Evolutionary conservation across 1,284 basidiomycete genomes (phyloP), one percentile per base, ranked within the genome.

Genomic region (Kwoniella shivajii): DNA sequence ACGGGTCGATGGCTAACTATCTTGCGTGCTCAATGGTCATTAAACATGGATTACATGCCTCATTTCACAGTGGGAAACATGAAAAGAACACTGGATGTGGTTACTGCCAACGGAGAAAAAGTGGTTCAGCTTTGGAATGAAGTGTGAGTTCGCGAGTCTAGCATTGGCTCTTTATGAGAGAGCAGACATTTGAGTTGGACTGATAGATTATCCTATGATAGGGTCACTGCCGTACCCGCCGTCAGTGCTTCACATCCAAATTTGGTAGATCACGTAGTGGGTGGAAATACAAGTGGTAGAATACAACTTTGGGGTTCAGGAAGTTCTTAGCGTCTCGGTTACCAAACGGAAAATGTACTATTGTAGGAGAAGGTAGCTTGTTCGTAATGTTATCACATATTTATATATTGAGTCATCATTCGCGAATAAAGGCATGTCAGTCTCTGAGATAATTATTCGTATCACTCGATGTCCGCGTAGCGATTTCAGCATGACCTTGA

Each of bases 51-150:
- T n/a, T 72, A 72, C 51, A 66, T 71, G 46, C 78, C 79, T 0
- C 77, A 80, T 60, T 77, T 80, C 56, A 76, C 75, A 2, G 74
- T 77, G 11, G 80, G 80, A 16, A 77, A 79, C 66, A 81, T 82
- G 80, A 76, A 78, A 59, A 71, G 77, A 27, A 67, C 59, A 9
- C 59, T 82, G 18, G 76, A 79, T 45, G 74, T 82, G 0, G 67
- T 76, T 33, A 58, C 71, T 6, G 70, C 67, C 1, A 75, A 60
- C 0, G 78, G 79, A 16, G 72, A 77, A 36, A 64, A 66, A 31
- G 67, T 77, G n/a, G 69, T 65, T 0, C 50, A 44, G 1, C 55
- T 75, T 2, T 76, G 72, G 73, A 61, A 67, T 7, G 73, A 73
- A 18, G 68, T 48, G 69, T 69, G 53, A 63, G 67, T 67, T 1